Evolutionary conservation across 1,284 basidiomycete species (phyloP).

Genomic region (Leccinum pachyderme): DNA sequence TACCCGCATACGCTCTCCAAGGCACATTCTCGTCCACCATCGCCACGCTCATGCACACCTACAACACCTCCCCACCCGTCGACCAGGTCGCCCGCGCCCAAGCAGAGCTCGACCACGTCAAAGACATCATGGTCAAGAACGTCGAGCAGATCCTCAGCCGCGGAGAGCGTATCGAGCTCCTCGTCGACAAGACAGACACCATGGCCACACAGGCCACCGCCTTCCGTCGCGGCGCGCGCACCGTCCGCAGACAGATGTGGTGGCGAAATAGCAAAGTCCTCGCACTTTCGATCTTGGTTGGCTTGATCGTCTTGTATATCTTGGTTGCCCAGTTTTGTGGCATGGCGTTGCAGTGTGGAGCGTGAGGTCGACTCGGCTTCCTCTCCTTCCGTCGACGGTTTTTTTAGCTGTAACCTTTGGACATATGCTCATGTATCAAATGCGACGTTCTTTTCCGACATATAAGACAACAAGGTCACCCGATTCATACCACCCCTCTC

Average conservation of each 20-base stretch:
- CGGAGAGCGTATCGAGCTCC: conserved; percentile 93
- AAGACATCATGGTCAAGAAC: conserved; percentile 97
- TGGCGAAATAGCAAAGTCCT: conserved; percentile 88
- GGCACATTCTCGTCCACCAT: conserved; percentile 66
- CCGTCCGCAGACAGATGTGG: conserved; percentile 92
- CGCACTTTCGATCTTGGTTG: conserved; percentile 70
- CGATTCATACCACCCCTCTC: conserved; percentile 6
- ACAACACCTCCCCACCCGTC: conserved; percentile 86
- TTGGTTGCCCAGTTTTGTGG: conserved; percentile 88
- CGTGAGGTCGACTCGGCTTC: conserved; percentile 12
- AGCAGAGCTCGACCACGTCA: conserved; percentile 88
- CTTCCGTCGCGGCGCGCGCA: conserved; percentile 88
- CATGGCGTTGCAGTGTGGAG: conserved; percentile 62
- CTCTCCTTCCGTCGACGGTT: neutral
- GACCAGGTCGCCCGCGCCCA: conserved; percentile 92
- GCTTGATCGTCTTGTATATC: conserved; percentile 73
- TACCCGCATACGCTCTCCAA: conserved; percentile 64
- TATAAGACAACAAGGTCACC: conserved; percentile 14
- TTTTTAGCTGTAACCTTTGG: conserved; percentile 7
- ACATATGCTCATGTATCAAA: conserved; percentile 11
- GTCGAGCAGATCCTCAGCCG: conserved; percentile 92
- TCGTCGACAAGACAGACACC: conserved; percentile 96
- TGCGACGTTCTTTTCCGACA: no score
- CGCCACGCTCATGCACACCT: conserved; percentile 76
- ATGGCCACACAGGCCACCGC: conserved; percentile 96